Base-by-base conservation (phyloP, 768 basidiomycete genomes). In the Cubamyces sp. region DNA sequence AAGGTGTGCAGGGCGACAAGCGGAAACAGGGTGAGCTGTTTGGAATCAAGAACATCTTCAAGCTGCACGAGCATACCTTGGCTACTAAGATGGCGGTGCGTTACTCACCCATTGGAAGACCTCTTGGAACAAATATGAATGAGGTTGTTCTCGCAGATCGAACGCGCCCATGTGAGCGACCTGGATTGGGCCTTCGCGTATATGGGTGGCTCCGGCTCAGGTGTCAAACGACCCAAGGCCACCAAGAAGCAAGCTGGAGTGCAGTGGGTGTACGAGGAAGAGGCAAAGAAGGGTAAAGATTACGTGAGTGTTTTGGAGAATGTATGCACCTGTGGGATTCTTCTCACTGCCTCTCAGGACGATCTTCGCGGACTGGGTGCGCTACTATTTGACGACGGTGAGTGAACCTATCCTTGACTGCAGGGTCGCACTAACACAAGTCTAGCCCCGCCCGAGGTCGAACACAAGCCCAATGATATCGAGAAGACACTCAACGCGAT, bases 41-140 rank as follows among this genome's bases (percentile, higher is more conserved):
- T 67, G 94, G 94, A 3, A 78, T 90, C 49, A 85, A 87, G 70
- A 96, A 96, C 67, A 91, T 96, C 39, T 94, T 96, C 76, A 84
- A 79, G 65, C 77, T 94, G 28, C 86, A 91, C 63, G 90, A 91
- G 68, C 78, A 80, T 61, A 85, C 80, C 16, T 76, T 88, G 9
- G 83, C 88, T 40, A 94, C 91, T 0, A 91, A 93, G 73, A 81
- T 83, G 73, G 82, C 86, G 61, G 92, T 92, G 76, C 60, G 84
- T 72, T 19, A 42, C 8, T 28, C 45, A 0, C 12, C 16, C 56
- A 6, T 18, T 45, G 15, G 25, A 1, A 48, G 30, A 45, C 3
- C 6, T 43, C 11, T 16, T 1, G 4, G 42, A 39, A 16, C 25
- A 16, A 16, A 45, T 15, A n/a, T 25, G 58, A 37, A 68, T 50